phyloP scores from a whole-genome alignment of 352 stramenopile species.

The Phytophthora meadii region DNA sequence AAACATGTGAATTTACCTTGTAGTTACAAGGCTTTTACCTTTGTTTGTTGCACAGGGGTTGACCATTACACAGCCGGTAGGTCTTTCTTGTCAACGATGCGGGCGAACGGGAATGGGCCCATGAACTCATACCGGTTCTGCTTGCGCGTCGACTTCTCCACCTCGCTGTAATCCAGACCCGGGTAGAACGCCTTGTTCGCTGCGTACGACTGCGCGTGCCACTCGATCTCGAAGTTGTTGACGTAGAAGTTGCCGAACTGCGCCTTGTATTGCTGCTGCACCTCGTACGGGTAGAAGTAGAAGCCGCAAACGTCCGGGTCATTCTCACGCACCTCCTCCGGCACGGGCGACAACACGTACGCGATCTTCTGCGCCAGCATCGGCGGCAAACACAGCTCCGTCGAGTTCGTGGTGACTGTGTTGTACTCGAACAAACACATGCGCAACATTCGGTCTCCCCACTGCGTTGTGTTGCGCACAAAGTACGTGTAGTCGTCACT shows the following conservation, averaged over 20 bases:
- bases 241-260: constrained; percentile 76
- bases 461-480: constrained; percentile 66
- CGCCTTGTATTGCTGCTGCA: constrained; percentile 59
- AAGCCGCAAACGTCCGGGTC: constrained; percentile 74
- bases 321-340: constrained; percentile 61
- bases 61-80: constrained; percentile 11
- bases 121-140: constrained; percentile 74
- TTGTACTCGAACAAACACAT: constrained; percentile 83
- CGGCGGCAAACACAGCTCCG: constrained; percentile 67
- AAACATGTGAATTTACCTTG: no score
- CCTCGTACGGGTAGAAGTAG: constrained; percentile 82
- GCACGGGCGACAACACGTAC: constrained; percentile 61
- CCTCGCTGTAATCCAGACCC: constrained; percentile 64
- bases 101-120: constrained; percentile 73
- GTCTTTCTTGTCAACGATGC: constrained; percentile 55
- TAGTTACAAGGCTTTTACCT: no score
- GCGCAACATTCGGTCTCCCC: constrained; percentile 67
- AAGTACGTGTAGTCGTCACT: constrained; percentile 60
- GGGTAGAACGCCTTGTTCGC: constrained; percentile 60
- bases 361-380: constrained; percentile 64
- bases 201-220: constrained; percentile 69
- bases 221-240: constrained; percentile 76
- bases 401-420: constrained; percentile 44
- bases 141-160: constrained; percentile 65
- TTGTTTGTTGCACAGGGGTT: no score